phyloP scores from a whole-genome alignment of 2,329 filamentous ascomycete genomes.

The Sporothrix curviconia region DNA sequence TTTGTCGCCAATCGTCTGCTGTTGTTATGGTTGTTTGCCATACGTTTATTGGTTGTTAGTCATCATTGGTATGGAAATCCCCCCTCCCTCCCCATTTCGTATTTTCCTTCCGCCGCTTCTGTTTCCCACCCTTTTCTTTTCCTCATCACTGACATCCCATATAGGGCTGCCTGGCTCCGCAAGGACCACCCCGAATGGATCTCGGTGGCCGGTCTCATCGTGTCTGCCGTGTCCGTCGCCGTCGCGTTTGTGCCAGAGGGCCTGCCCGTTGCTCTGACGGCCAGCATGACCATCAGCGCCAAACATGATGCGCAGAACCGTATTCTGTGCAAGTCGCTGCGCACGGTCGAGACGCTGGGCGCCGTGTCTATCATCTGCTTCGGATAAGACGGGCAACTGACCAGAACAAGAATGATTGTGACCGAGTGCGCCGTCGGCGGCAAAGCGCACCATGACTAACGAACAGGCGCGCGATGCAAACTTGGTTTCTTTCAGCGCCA shows the following conservation, averaged over 20 bases:
- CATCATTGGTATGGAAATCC: too few species aligned
- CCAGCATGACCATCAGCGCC: constrained; percentile 67
- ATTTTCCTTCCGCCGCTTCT: too few species aligned
- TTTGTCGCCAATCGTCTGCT: constrained; percentile 66
- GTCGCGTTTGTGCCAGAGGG: constrained; percentile 74
- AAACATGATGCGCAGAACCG: constrained; percentile 71
- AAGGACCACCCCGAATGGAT: constrained; percentile 64
- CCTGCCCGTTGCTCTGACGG: constrained; percentile 62
- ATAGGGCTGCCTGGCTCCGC: constrained; percentile 66
- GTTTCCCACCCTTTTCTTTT: too few species aligned
- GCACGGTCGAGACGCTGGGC: constrained; percentile 70
- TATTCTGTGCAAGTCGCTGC: constrained; percentile 72
- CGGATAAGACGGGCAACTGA: constrained; percentile 72
- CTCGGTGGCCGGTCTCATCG: constrained; percentile 63
- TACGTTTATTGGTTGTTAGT: constrained; percentile 57
- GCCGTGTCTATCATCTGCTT: constrained; percentile 68
- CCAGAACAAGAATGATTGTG: constrained; percentile 67
- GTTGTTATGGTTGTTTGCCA: constrained; percentile 60
- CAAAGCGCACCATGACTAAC: constrained; percentile 38
- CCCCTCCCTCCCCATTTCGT: too few species aligned
- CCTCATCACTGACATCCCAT: too few species aligned
- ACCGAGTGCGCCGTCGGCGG: constrained; percentile 62
- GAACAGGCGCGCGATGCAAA: constrained; percentile 45
- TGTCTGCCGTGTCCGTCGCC: constrained; percentile 64
- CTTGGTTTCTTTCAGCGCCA: constrained; percentile 25